Evolutionary conservation across 2,329 filamentous ascomycete genomes (phyloP).

Genomic region (Dichotomopilus funicola): DNA sequence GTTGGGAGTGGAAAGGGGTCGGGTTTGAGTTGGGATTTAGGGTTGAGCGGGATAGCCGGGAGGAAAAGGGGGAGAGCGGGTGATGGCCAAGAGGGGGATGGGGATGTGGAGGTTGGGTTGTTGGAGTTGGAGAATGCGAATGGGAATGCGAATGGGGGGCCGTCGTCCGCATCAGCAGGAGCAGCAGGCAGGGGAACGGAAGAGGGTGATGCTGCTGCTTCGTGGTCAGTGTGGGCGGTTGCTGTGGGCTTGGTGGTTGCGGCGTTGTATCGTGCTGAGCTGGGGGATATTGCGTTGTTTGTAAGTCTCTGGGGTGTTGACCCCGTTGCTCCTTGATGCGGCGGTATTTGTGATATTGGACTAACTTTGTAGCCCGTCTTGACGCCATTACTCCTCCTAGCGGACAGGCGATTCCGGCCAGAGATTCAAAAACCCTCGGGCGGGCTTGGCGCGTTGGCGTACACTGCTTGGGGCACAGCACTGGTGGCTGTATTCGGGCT

Average conservation of each 20-base stretch:
- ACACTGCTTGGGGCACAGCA: slow-evolving; percentile 22
- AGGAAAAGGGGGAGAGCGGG: neutral
- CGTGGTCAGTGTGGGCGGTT: slow-evolving; percentile 13
- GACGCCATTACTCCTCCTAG: slow-evolving; percentile 28
- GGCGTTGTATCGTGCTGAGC: slow-evolving; percentile 23
- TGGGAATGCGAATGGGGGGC: neutral
- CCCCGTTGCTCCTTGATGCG: neutral
- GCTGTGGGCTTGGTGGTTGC: slow-evolving; percentile 16
- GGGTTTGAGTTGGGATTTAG: neutral
- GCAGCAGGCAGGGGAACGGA: too few species aligned
- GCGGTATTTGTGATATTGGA: neutral
- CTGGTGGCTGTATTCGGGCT: slow-evolving; percentile 23
- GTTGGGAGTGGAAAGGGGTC: neutral
- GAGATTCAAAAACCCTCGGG: neutral
- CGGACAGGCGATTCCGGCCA: slow-evolving; percentile 20
- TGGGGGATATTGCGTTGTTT: slow-evolving; percentile 11
- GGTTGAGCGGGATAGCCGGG: neutral
- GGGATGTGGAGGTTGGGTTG: neutral
- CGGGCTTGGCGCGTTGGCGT: slow-evolving; percentile 12
- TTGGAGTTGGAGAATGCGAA: neutral
- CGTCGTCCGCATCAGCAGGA: too few species aligned
- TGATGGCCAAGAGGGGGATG: neutral
- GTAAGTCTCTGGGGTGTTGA: slow-evolving; percentile 2
- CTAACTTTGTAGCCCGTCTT: slow-evolving; percentile 25
- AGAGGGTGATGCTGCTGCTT: neutral